These are phyloP conservation scores for Psilocybe cubensis DNA, from an alignment of 768 basidiomycete species.

Conservation along the genomic window DNA sequence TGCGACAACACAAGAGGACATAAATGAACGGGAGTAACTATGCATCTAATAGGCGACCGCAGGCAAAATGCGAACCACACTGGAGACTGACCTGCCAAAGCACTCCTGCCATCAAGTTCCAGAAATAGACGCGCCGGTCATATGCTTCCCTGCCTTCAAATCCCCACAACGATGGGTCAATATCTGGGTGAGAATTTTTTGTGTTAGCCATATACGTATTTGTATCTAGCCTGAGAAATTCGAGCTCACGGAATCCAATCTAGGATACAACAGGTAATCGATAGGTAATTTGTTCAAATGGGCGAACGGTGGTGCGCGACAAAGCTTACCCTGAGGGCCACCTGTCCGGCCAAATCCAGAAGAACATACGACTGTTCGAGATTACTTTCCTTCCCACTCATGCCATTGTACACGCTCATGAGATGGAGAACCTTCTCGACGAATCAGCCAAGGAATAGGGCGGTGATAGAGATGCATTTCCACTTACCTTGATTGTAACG, in stretches of 20 bases:
- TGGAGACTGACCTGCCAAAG: conserved; percentile 49
- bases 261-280: conserved; percentile 18
- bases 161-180: conserved; percentile 55
- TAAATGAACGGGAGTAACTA: not conserved
- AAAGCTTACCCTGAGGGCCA: conserved; percentile 47
- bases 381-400: conserved; percentile 56
- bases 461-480: not conserved
- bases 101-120: conserved; percentile 51
- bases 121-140: conserved; percentile 57
- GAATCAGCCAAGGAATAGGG: not conserved
- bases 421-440: conserved; percentile 44
- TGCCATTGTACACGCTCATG: conserved; percentile 57
- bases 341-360: conserved; percentile 50
- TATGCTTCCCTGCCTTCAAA: conserved; percentile 54
- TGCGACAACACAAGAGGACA: not conserved
- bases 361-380: conserved; percentile 49
- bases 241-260: conserved; percentile 48
- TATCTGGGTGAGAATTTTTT: conserved; percentile 33
- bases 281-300: conserved; percentile 1
- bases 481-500: conserved; percentile 45
- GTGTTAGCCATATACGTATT: conserved; percentile 4
- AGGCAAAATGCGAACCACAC: not conserved
- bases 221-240: not conserved
- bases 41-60: not conserved
- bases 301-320: not conserved